phyloP scores from a whole-genome alignment of 768 basidiomycete species.

The Russula abietina region DNA sequence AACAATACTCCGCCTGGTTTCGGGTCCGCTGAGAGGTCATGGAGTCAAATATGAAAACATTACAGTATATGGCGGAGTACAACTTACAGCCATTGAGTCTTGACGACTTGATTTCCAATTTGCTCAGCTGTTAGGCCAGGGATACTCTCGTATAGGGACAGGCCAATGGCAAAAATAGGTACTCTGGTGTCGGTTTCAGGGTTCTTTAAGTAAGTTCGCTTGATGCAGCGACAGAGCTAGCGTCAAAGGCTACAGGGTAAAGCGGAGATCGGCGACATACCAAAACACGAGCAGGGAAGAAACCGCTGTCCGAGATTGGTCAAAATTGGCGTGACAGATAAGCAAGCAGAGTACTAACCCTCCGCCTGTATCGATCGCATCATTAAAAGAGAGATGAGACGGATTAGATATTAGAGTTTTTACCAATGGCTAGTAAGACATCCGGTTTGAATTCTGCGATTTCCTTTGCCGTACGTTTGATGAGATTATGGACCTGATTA shows the following conservation, averaged over 20 bases:
- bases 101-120: conserved; percentile 77
- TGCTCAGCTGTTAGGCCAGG: conserved; percentile 67
- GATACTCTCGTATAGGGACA: conserved; percentile 90
- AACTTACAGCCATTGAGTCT: conserved; percentile 87
- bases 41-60: conserved; percentile 4
- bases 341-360: conserved; percentile 49
- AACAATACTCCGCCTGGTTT: conserved; percentile 62
- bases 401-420: conserved; percentile 23
- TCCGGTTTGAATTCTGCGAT: conserved; percentile 84
- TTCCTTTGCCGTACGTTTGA: conserved; percentile 55
- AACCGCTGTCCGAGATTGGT: conserved; percentile 55
- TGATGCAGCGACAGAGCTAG: not conserved
- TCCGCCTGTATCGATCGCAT: conserved; percentile 47
- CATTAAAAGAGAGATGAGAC: not conserved
- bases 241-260: not conserved
- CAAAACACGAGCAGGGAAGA: conserved; percentile 93
- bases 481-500: conserved; percentile 89
- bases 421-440: conserved; percentile 77
- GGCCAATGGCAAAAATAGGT: conserved; percentile 92
- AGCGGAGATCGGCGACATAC: conserved; percentile 26
- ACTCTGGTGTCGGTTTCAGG: conserved; percentile 66
- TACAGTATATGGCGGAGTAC: not conserved
- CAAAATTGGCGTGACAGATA: conserved; percentile 21
- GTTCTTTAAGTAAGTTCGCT: conserved; percentile 84
- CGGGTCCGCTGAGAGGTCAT: conserved; percentile 45